Conservation (phyloP, 768 basidiomycete genomes). For the Pisolithus orientalis region DNA sequence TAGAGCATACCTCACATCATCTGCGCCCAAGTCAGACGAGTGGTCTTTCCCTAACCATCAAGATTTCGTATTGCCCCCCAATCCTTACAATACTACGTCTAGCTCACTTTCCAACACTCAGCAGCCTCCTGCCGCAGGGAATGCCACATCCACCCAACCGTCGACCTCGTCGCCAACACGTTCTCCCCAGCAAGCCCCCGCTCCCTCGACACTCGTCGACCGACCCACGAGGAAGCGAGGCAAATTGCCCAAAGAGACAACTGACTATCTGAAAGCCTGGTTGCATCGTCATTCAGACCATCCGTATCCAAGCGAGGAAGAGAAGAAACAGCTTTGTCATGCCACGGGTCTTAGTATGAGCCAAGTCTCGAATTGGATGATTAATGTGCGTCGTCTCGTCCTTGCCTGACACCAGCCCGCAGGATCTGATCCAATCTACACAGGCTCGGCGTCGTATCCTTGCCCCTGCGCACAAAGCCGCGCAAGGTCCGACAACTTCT, state of each 20-base stretch:
- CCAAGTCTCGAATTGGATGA: constrained; percentile 93
- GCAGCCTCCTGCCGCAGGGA: constrained; percentile 14
- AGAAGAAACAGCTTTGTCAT: constrained; percentile 85
- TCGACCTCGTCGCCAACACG: constrained; percentile 31
- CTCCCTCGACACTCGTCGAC: constrained; percentile 59
- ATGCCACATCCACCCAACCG: constrained; percentile 28
- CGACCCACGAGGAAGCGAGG: constrained; percentile 78
- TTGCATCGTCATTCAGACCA: constrained; percentile 84
- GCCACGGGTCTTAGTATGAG: constrained; percentile 84
- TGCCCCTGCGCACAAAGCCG: constrained; percentile 72
- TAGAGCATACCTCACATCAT: constrained; percentile 38
- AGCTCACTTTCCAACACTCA: constrained; percentile 41
- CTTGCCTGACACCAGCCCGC: constrained; percentile 19
- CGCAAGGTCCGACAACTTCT: constrained; percentile 72
- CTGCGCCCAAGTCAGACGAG: constrained; percentile 55
- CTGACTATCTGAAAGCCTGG: constrained; percentile 86
- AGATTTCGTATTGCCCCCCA: constrained; percentile 46
- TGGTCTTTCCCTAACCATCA: constrained; percentile 57
- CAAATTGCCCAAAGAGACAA: constrained; percentile 86
- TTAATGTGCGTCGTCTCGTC: constrained; percentile 49
- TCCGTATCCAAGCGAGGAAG: constrained; percentile 84
- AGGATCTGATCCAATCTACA: constrained; percentile 7
- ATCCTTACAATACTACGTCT: constrained; percentile 18
- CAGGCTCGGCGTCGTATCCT: constrained; percentile 80
- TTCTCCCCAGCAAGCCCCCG: constrained; percentile 45